These are phyloP conservation scores for Hanseniaspora opuntiae DNA, from an alignment of 805 yeast genomes.

Conservation along the genomic window DNA sequence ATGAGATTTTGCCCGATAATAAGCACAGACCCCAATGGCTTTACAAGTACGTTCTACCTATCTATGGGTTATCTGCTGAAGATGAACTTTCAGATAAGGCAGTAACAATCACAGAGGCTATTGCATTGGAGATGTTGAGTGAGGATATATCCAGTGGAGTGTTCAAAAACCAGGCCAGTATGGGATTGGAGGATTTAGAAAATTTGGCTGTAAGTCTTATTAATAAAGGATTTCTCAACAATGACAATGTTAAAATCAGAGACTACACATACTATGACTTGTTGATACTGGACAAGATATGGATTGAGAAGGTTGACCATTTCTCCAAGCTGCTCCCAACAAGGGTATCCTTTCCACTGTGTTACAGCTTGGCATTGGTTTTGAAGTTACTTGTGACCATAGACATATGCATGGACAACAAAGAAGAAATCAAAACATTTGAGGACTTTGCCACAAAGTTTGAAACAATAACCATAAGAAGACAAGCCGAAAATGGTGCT, in stretches of 20 bases:
- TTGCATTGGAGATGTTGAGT: background rate
- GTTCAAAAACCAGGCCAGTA: background rate
- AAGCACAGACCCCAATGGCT: background rate
- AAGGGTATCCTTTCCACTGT: background rate
- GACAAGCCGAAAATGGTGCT: background rate
- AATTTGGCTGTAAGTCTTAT: background rate
- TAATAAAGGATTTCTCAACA: background rate
- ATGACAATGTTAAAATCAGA: background rate
- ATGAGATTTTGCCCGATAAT: background rate
- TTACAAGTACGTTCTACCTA: background rate
- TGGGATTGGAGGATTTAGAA: background rate
- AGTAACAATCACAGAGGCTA: background rate
- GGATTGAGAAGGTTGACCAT: background rate
- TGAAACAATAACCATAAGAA: background rate
- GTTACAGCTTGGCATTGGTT: background rate
- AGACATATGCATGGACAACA: background rate
- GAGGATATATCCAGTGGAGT: background rate
- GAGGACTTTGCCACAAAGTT: background rate
- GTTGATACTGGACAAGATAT: background rate
- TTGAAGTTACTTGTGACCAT: background rate
- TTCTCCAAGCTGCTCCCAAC: background rate
- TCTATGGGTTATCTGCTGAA: background rate
- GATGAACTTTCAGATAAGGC: conserved; percentile 4
- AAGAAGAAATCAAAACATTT: background rate
- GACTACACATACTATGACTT: background rate